These are phyloP conservation scores for Calonectria pseudoturangicola DNA, from an alignment of 2,329 filamentous ascomycete genomes.

Conservation along the genomic window DNA sequence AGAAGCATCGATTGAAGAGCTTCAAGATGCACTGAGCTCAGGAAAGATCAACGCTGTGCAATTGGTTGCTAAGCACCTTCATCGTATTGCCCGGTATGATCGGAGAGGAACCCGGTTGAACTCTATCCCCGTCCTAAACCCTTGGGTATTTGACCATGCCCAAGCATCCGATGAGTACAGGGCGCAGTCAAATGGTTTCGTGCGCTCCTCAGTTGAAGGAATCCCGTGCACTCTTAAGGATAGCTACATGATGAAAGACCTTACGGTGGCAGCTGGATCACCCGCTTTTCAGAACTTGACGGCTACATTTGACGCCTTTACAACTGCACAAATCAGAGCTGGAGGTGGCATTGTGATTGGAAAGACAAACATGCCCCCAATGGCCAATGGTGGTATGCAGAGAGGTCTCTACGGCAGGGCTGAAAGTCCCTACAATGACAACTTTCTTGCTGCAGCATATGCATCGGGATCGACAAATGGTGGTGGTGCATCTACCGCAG, in stretches of 20 bases:
- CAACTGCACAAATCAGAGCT: constrained; percentile 65
- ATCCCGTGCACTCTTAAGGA: constrained; percentile 77
- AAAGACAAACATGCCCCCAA: constrained; percentile 74
- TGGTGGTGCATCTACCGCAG: constrained; percentile 68
- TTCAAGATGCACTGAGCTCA: not conserved
- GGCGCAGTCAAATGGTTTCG: constrained; percentile 34
- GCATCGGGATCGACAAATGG: constrained; percentile 76
- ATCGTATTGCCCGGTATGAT: constrained; percentile 53
- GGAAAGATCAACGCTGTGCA: constrained; percentile 20
- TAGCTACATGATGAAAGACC: constrained; percentile 71
- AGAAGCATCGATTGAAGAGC: constrained; percentile 4
- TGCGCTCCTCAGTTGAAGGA: constrained; percentile 65
- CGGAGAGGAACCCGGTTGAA: constrained; percentile 50
- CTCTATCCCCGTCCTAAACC: constrained; percentile 53
- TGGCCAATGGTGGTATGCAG: constrained; percentile 76
- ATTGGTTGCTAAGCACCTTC: constrained; percentile 25
- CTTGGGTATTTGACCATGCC: constrained; percentile 52
- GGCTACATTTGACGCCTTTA: constrained; percentile 71
- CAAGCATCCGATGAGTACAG: constrained; percentile 54
- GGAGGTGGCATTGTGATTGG: constrained; percentile 61
- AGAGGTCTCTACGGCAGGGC: constrained; percentile 73
- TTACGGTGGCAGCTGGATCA: constrained; percentile 72
- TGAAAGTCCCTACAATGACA: constrained; percentile 73
- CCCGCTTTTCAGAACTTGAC: constrained; percentile 70
- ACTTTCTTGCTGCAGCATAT: constrained; percentile 73